phyloP scores from a whole-genome alignment of 805 yeast genomes.

The Cyberlindnera mrakii region DNA sequence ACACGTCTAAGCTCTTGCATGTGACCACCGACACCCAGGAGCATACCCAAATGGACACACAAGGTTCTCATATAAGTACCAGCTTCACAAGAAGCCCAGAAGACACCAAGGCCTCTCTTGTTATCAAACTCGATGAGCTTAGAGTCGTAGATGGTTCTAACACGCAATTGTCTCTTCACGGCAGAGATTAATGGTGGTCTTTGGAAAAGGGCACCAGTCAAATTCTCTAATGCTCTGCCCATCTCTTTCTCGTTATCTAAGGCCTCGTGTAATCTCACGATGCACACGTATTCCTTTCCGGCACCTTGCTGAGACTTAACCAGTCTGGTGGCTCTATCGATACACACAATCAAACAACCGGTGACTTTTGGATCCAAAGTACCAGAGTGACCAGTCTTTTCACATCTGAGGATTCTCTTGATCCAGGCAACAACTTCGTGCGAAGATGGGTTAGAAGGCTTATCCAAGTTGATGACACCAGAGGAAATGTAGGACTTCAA shows the following conservation, averaged over 20 bases:
- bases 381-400: conserved; percentile 99
- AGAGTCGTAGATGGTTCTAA: conserved; percentile 95
- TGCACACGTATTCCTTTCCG: conserved; percentile 98
- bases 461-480: conserved; percentile 96
- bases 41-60: conserved; percentile 98
- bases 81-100: conserved; percentile 99
- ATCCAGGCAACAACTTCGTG: conserved; percentile 99
- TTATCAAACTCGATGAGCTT: conserved; percentile 94
- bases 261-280: conserved; percentile 91
- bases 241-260: conserved; percentile 85
- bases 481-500: conserved; percentile 82
- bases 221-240: conserved; percentile 81
- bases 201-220: conserved; percentile 98
- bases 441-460: conserved; percentile 96
- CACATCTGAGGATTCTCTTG: conserved; percentile 89
- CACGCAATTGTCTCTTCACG: conserved; percentile 97
- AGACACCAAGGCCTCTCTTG: conserved; percentile 93
- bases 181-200: conserved; percentile 99
- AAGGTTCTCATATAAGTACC: conserved; percentile 99
- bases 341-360: conserved; percentile 96
- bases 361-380: conserved; percentile 98
- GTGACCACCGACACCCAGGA: conserved; percentile 98
- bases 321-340: conserved; percentile 95
- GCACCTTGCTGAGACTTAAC: conserved; percentile 99
- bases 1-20: conserved; percentile 99